phyloP scores from a whole-genome alignment of 2,329 filamentous ascomycete species.

The Fusarium udum region DNA sequence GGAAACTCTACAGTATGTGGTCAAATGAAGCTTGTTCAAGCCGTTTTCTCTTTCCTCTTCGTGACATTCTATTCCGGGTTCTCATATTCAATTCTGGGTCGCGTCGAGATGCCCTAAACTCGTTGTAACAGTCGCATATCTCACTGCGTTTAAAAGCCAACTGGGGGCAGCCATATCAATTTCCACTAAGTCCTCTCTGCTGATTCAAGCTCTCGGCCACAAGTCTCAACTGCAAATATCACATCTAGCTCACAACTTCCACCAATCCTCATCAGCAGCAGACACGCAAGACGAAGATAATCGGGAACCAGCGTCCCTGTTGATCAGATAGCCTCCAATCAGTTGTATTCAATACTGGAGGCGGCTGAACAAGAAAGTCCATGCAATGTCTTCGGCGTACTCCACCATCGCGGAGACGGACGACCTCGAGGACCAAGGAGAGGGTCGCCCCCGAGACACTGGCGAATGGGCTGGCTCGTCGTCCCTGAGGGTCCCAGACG shows the following conservation, averaged over 20 bases:
- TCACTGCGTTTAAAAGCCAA: neutral
- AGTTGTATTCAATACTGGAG: neutral
- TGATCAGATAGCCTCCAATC: neutral
- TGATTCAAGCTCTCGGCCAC: neutral
- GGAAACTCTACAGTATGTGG: fast-evolving
- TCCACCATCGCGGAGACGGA: neutral
- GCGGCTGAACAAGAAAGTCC: neutral
- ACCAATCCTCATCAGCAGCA: fast-evolving
- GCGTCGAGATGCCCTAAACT: fast-evolving
- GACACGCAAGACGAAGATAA: fast-evolving
- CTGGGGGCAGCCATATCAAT: fast-evolving
- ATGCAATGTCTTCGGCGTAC: neutral
- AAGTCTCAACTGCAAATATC: neutral
- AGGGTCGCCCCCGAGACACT: neutral
- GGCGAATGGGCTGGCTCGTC: neutral
- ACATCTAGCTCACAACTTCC: neutral
- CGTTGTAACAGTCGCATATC: fast-evolving
- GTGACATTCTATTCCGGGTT: neutral
- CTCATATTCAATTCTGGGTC: no score
- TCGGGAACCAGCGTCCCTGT: fast-evolving
- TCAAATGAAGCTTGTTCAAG: fast-evolving
- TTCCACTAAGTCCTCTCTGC: fast-evolving
- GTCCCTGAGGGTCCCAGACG: neutral
- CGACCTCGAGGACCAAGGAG: neutral
- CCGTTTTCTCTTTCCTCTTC: neutral